These are phyloP conservation scores for Sclerotinia spermophila DNA, from an alignment of 2,329 filamentous ascomycete species.

Conservation along the genomic window DNA sequence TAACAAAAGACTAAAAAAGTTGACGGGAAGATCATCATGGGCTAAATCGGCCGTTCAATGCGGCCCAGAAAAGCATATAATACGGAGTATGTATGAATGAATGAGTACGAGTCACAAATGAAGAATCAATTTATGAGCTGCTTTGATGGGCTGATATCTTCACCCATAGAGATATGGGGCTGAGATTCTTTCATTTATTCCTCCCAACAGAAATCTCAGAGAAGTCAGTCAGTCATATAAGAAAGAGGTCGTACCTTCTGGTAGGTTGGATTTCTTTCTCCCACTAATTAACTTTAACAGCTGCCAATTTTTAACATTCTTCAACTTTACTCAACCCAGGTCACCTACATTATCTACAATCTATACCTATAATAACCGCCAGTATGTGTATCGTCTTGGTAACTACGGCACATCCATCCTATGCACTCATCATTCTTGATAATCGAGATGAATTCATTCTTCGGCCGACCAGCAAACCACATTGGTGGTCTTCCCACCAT, in stretches of 20 bases:
- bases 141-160: neutral
- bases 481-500: constrained; percentile 52
- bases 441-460: constrained; percentile 74
- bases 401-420: constrained; percentile 71
- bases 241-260: constrained; percentile 1
- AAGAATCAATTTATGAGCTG: neutral
- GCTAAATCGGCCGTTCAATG: neutral
- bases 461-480: constrained; percentile 58
- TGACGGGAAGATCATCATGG: too few species aligned
- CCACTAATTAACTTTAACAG: neutral
- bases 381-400: constrained; percentile 74
- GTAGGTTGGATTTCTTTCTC: constrained; percentile 11
- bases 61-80: neutral
- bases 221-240: neutral
- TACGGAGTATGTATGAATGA: neutral
- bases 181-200: neutral
- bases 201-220: neutral
- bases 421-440: constrained; percentile 70
- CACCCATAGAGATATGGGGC: neutral
- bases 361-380: constrained; percentile 3
- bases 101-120: neutral
- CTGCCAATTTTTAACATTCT: constrained; percentile 9
- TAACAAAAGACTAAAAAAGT: too few species aligned
- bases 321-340: neutral
- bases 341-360: neutral